phyloP scores from a whole-genome alignment of 2,329 filamentous ascomycete species.

The Penicillium sp. region DNA sequence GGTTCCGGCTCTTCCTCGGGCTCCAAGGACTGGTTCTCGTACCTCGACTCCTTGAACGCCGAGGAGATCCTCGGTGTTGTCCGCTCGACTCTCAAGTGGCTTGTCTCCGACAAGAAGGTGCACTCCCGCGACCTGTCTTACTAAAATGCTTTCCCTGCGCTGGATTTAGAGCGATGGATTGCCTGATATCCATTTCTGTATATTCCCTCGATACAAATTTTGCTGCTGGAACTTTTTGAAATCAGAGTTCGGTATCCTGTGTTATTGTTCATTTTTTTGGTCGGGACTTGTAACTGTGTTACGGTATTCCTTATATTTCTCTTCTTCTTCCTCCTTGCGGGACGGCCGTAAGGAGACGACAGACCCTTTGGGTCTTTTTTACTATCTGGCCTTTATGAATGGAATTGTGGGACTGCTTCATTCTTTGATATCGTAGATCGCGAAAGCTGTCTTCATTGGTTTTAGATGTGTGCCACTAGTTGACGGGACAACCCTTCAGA shows the following conservation, averaged over 20 bases:
- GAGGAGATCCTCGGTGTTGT: slow-evolving; percentile 32
- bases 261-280: slow-evolving; percentile 5
- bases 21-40: slow-evolving; percentile 24
- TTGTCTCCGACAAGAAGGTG: slow-evolving; percentile 32
- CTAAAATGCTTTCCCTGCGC: slow-evolving; percentile 14
- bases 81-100: slow-evolving; percentile 33
- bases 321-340: slow-evolving; percentile 13
- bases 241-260: slow-evolving; percentile 14
- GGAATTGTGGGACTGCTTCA: slow-evolving; percentile 22
- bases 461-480: not conserved
- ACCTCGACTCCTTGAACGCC: slow-evolving; percentile 34
- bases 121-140: slow-evolving; percentile 32
- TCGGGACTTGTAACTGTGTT: slow-evolving; percentile 11
- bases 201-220: not conserved
- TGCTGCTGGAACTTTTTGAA: not conserved
- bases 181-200: not conserved
- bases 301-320: slow-evolving; percentile 12
- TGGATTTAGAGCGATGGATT: not conserved
- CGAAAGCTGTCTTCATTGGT: not conserved
- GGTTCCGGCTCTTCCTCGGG: slow-evolving; percentile 8
- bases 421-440: not conserved
- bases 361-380: slow-evolving; percentile 2
- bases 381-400: slow-evolving; percentile 17
- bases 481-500: too few relatives aligned
- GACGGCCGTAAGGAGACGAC: slow-evolving; percentile 5